These are phyloP conservation scores for Podila epicladia DNA, from an alignment of 192 early-diverging fungal genomes.

Conservation along the genomic window DNA sequence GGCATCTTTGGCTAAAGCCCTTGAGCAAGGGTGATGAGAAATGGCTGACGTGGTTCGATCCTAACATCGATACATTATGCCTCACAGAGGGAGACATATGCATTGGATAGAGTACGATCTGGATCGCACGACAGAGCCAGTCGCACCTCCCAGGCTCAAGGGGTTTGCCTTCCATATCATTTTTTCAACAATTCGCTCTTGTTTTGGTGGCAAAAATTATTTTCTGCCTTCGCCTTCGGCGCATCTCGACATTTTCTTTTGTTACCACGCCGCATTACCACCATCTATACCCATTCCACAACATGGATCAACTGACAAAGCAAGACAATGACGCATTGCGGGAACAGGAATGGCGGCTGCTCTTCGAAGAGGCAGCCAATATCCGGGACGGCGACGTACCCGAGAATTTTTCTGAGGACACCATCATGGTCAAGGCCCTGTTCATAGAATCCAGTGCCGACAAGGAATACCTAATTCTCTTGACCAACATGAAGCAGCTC, in stretches of 20 bases:
- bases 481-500: constrained; percentile 43
- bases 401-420: constrained; percentile 10
- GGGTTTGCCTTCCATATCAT: not conserved
- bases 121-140: not conserved
- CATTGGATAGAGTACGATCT: too few species aligned
- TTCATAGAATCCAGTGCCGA: constrained; percentile 23
- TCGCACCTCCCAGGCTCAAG: not conserved
- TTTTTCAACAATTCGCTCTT: not conserved
- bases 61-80: too few species aligned
- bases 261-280: not conserved
- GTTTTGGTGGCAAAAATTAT: constrained; percentile 31
- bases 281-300: not conserved
- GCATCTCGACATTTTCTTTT: constrained; percentile 2
- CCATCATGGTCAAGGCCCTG: constrained; percentile 28
- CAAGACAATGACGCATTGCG: constrained; percentile 37
- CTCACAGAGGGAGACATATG: too few species aligned
- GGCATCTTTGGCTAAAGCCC: too few species aligned
- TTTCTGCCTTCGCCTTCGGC: not conserved
- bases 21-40: not conserved
- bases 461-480: constrained; percentile 34
- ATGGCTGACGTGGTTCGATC: too few species aligned
- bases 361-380: not conserved
- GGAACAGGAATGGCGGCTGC: constrained; percentile 30
- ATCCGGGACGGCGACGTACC: not conserved
- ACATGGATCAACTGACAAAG: constrained; percentile 18